phyloP scores from a whole-genome alignment of 306 rosid species.

The Mucuna pruriens region DNA sequence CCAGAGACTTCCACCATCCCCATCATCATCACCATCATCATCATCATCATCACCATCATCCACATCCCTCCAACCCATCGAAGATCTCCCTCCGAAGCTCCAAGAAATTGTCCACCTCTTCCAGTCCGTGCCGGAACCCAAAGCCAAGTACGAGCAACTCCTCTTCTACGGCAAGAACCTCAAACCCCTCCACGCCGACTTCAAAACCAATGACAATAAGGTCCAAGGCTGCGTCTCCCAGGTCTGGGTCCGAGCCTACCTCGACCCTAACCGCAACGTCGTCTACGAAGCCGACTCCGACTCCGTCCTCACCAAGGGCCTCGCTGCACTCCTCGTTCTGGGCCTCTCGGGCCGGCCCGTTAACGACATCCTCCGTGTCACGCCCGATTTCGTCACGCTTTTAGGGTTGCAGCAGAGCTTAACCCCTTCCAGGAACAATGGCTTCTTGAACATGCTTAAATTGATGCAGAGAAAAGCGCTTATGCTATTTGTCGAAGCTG shows the following conservation, averaged over 20 bases:
- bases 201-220: conserved; percentile 75
- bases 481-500: conserved; percentile 58
- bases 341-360: conserved; percentile 84
- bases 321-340: conserved; percentile 84
- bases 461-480: conserved; percentile 91
- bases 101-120: conserved; percentile 83
- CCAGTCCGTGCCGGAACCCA: conserved; percentile 80
- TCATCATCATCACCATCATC: conserved; percentile 44
- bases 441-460: conserved; percentile 88
- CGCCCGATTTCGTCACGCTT: conserved; percentile 75
- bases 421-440: conserved; percentile 89
- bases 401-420: conserved; percentile 95
- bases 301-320: conserved; percentile 83
- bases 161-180: conserved; percentile 87
- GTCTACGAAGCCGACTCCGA: conserved; percentile 93
- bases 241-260: conserved; percentile 96
- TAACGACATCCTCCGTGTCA: conserved; percentile 60
- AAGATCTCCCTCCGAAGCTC: conserved; percentile 96
- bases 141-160: conserved; percentile 89
- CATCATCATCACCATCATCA: conserved; percentile 37
- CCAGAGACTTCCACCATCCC: conserved; percentile 54
- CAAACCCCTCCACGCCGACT: conserved; percentile 69
- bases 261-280: conserved; percentile 65
- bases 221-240: conserved; percentile 98
- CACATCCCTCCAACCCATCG: conserved; percentile 71